Conservation (phyloP, 345 rosid genomes). For the Melaleuca alternifolia region DNA sequence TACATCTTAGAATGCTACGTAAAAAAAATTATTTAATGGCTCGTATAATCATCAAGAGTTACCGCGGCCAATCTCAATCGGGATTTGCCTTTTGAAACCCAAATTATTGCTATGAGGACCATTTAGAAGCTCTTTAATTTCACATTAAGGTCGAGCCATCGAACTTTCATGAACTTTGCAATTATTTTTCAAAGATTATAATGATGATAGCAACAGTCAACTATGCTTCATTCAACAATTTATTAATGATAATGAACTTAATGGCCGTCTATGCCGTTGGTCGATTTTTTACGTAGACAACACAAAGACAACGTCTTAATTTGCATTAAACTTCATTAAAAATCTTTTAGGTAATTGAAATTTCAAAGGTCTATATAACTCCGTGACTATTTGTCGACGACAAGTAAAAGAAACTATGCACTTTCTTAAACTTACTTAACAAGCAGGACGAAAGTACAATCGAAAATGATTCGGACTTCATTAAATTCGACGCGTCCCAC, state of each 20-base stretch:
- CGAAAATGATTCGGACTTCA: background rate
- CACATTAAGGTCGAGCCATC: no score
- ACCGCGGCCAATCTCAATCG: rapidly evolving
- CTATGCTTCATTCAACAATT: no score
- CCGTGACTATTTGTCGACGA: no score
- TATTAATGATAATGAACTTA: background rate
- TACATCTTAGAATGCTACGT: background rate
- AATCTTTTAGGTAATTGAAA: background rate
- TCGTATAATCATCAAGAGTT: background rate
- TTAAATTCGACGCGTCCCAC: background rate
- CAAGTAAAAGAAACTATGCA: background rate
- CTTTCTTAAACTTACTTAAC: background rate
- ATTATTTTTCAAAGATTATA: no score
- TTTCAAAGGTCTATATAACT: no score
- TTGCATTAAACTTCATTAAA: background rate
- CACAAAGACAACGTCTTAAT: background rate
- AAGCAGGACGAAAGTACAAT: no score
- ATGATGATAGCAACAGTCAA: background rate
- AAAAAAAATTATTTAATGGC: background rate
- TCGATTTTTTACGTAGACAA: background rate
- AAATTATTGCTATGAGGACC: no score
- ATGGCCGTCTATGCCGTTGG: background rate
- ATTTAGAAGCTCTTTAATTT: no score
- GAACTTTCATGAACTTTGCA: no score
- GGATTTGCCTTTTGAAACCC: no score